Evolutionary conservation across 2,329 filamentous ascomycete species (phyloP), one percentile per base, ranked within the genome.

Genomic region (Botrytis fabae): DNA sequence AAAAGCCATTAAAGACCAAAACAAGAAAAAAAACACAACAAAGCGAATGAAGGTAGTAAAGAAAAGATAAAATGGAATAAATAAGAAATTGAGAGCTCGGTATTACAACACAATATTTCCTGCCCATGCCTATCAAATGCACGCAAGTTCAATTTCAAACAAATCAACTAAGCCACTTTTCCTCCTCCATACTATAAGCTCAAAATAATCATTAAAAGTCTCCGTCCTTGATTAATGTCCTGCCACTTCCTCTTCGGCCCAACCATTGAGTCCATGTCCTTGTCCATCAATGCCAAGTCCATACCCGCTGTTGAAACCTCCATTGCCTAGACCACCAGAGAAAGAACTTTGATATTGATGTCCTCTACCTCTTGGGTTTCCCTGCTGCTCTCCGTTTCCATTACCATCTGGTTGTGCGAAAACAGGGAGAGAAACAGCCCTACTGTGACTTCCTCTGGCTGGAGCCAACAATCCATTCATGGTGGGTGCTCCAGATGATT

Each of bases 351-450:
- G 89, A 81, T 91, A 92, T 76, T 91, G 89, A 79, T 92, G 90
- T 18, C 89, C 89, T 73, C 89, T 85, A 20, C 72, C 60, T 71
- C 89, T 86, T 46, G 48, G 40, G 42, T 38, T 25, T 57, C 65
- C 65, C 25, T 57, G 64, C 51, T 68, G 65, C 81, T 79, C 77
- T 40, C 78, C 77, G 69, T 77, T 78, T 57, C 85, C 85, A 40
- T 87, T 86, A 68, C 83, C 82, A 70, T 82, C 82, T 8, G 87
- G 88, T 28, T 89, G 88, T 0, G 88, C 89, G 71, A 92, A 86
- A 8, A 88, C 89, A 1, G 96, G 96, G 79, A 99, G 85, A 81
- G 94, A 97, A 74, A 98, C 94, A 48, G 96, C 94, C 54, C 96
- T 76, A 51, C 77, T 80, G 82, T 91, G 89, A 75, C 88, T 88